These are phyloP conservation scores for Colletotrichum endophyticum DNA, from an alignment of 2,329 filamentous ascomycete genomes.

Conservation along the genomic window DNA sequence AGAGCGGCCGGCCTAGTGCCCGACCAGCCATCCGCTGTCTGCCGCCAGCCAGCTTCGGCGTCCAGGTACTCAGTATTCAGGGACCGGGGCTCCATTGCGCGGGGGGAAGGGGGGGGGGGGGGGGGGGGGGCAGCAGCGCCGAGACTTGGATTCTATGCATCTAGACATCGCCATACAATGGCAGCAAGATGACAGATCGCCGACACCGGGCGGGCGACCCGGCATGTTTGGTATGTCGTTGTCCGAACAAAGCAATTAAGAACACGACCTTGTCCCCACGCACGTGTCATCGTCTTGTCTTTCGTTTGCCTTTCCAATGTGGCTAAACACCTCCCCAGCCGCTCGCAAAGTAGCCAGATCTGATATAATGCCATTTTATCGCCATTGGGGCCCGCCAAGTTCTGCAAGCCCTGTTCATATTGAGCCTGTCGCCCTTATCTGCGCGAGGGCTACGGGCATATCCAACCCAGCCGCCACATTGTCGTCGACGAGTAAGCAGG, in stretches of 20 bases:
- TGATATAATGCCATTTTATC: not conserved
- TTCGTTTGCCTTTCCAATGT: not conserved
- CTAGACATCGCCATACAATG: not conserved
- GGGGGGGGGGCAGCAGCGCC: not conserved
- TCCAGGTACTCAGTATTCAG: not conserved
- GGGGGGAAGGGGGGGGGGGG: not conserved
- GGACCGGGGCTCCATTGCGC: not conserved
- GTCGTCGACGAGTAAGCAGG: conserved; percentile 9
- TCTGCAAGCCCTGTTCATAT: not conserved
- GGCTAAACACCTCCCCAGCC: not conserved
- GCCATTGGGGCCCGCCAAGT: not conserved
- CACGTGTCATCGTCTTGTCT: not conserved
- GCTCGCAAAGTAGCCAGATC: not conserved
- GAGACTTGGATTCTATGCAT: not conserved
- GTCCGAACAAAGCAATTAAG: conserved; percentile 38
- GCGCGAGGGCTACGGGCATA: not conserved
- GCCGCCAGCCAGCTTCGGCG: not conserved
- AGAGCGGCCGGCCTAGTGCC: not conserved
- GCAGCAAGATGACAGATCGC: conserved; percentile 29
- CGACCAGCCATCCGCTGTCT: not conserved
- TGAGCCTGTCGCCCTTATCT: not conserved
- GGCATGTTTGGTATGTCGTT: conserved; percentile 41
- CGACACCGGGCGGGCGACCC: conserved; percentile 14
- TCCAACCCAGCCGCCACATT: not conserved
- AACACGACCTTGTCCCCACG: not conserved